A percentile compares a stretch with the other conserved stretches of the same genome.
Evolutionary conservation across 768 basidiomycete genomes (phyloP).

Genomic region (Leccinum broughii): DNA sequence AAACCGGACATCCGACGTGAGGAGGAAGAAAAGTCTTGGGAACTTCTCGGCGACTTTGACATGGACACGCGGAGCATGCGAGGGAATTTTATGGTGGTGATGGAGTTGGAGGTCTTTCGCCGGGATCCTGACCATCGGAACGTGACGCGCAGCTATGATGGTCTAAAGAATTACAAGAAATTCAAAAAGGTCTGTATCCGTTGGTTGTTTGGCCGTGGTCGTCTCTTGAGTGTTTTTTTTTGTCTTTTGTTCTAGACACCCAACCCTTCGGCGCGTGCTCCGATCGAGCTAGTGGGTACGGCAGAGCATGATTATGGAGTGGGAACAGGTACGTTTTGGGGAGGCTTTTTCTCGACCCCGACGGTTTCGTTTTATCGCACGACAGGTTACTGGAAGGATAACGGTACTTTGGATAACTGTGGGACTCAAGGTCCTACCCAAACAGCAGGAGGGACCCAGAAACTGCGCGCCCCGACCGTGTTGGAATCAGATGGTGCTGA

Average conservation of each 20-base stretch:
- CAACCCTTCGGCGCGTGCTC: conserved; percentile 27
- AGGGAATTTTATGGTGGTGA: conserved; percentile 80
- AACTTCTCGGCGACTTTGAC: conserved; percentile 62
- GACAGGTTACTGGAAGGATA: conserved; percentile 60
- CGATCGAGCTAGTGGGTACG: conserved; percentile 52
- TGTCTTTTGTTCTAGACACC: conserved; percentile 26
- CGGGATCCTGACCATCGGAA: conserved; percentile 27
- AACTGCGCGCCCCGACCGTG: conserved; percentile 31
- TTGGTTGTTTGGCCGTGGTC: conserved; percentile 9
- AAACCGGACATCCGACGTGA: conserved; percentile 55
- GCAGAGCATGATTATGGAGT: conserved; percentile 57
- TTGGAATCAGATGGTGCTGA: conserved; percentile 45
- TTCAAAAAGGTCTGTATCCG: conserved; percentile 62
- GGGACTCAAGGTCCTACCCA: conserved; percentile 24
- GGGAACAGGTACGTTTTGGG: conserved; percentile 42
- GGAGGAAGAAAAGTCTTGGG: conserved; percentile 57
- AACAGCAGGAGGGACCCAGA: conserved; percentile 15
- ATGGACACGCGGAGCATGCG: conserved; percentile 53
- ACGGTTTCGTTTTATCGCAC: not conserved
- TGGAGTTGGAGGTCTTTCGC: conserved; percentile 59
- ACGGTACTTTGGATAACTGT: conserved; percentile 20
- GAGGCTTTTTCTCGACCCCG: not conserved
- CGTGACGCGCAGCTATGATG: conserved; percentile 42
- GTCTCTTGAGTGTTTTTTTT: not conserved
- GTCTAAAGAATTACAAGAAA: conserved; percentile 71